Conservation (phyloP, 768 basidiomycete species). For the Baorangia bicolor region DNA sequence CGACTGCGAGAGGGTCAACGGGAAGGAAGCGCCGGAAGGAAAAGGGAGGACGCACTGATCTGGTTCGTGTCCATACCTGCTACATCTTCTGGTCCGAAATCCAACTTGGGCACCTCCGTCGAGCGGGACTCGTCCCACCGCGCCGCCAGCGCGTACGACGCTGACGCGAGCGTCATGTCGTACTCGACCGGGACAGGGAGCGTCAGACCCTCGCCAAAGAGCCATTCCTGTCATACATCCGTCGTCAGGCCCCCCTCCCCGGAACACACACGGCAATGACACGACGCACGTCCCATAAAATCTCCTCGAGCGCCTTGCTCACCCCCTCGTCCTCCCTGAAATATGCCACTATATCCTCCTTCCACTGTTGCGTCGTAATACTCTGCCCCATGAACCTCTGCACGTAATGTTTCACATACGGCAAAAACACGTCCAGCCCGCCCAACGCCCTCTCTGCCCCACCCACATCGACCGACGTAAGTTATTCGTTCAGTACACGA, state of each 20-base stretch:
- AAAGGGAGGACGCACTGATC: slow-evolving; percentile 48
- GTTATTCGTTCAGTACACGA: not conserved
- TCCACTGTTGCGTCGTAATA: slow-evolving; percentile 85
- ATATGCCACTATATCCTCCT: slow-evolving; percentile 71
- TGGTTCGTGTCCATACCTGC: slow-evolving; percentile 70
- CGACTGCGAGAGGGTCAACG: slow-evolving; percentile 45
- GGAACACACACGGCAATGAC: not conserved
- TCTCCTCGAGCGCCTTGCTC: slow-evolving; percentile 61
- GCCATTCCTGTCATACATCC: slow-evolving; percentile 56
- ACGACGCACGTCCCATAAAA: slow-evolving; percentile 75
- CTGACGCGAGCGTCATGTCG: slow-evolving; percentile 66
- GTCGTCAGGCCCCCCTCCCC: not conserved
- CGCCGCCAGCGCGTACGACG: slow-evolving; percentile 69
- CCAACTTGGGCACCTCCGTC: slow-evolving; percentile 43
- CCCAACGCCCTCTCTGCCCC: slow-evolving; percentile 14
- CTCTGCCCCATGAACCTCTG: slow-evolving; percentile 78
- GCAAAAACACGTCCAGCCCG: slow-evolving; percentile 64
- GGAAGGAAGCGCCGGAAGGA: not conserved
- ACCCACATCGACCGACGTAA: not conserved
- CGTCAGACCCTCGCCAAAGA: slow-evolving; percentile 73
- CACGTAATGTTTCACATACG: slow-evolving; percentile 83
- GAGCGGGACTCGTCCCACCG: slow-evolving; percentile 70
- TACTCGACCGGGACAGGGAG: slow-evolving; percentile 77
- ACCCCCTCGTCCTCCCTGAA: slow-evolving; percentile 55
- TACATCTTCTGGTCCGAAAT: slow-evolving; percentile 63